phyloP scores from a whole-genome alignment of 2,329 filamentous ascomycete species.

The Furcasterigmium furcatum region DNA sequence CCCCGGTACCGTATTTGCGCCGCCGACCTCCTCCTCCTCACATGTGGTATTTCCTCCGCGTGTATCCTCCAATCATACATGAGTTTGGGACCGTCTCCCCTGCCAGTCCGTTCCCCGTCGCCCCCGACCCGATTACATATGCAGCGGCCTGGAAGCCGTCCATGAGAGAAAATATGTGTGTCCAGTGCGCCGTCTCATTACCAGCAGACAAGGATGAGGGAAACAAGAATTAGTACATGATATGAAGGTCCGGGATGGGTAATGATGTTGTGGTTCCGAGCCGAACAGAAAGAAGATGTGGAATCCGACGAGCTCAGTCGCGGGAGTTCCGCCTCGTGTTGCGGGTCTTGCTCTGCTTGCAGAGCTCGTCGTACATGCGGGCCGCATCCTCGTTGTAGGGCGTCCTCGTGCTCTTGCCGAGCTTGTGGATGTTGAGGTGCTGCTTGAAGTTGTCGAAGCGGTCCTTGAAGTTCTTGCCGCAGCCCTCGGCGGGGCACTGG shows the following conservation, averaged over 20 bases:
- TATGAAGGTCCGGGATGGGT: neutral
- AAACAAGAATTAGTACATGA: constrained; percentile 3
- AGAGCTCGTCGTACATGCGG: constrained; percentile 13
- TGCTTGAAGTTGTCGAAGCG: constrained; percentile 17
- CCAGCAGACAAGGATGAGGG: too few relatives aligned
- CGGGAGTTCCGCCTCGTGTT: constrained; percentile 4
- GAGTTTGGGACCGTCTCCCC: neutral
- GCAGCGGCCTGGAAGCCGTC: neutral
- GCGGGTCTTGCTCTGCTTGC: constrained; percentile 14
- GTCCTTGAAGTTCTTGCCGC: constrained; percentile 13
- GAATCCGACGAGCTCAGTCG: neutral
- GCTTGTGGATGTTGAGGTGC: constrained; percentile 15
- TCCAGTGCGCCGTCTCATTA: neutral
- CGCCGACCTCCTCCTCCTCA: neutral
- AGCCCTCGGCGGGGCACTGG: constrained; percentile 12
- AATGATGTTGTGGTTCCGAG: neutral
- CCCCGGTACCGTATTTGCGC: too few relatives aligned
- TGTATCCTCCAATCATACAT: neutral
- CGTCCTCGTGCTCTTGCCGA: constrained; percentile 14
- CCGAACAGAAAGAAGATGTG: too few relatives aligned
- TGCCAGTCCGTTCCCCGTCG: too few relatives aligned
- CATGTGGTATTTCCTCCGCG: constrained; percentile 1
- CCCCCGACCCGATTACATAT: neutral
- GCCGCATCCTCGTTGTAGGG: constrained; percentile 14
- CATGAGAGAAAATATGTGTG: neutral